Conservation (phyloP, 352 stramenopile genomes). For the Phytophthora constricta region DNA sequence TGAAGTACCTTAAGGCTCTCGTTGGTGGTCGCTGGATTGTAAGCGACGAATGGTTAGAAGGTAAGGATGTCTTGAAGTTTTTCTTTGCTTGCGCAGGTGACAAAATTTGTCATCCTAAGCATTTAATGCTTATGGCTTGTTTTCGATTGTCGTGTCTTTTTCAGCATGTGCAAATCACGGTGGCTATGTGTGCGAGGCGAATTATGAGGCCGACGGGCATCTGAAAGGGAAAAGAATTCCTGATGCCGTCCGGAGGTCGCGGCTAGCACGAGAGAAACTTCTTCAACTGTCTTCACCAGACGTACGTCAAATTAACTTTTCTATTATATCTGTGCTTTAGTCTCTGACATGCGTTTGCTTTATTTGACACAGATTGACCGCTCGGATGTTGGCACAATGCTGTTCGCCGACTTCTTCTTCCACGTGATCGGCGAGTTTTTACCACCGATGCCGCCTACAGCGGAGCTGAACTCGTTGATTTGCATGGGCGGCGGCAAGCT, state of each 20-base stretch:
- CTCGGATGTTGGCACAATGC: slow-evolving; percentile 56
- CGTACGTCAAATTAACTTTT: slow-evolving; percentile 30
- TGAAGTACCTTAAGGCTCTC: slow-evolving; percentile 89
- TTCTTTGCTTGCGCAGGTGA: neutral
- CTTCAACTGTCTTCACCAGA: slow-evolving; percentile 26
- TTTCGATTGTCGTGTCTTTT: slow-evolving; percentile 12
- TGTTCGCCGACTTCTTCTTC: slow-evolving; percentile 79
- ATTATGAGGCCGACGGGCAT: slow-evolving; percentile 68
- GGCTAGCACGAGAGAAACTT: slow-evolving; percentile 48
- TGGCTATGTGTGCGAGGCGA: slow-evolving; percentile 49
- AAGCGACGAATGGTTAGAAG: slow-evolving; percentile 81
- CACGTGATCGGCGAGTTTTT: slow-evolving; percentile 81
- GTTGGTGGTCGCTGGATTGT: slow-evolving; percentile 85
- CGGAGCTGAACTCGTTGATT: slow-evolving; percentile 74
- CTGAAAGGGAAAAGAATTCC: slow-evolving; percentile 59
- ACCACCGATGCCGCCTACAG: slow-evolving; percentile 70
- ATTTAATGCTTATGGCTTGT: no score
- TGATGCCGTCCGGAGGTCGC: slow-evolving; percentile 59
- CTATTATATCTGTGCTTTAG: neutral
- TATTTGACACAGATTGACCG: slow-evolving; percentile 25
- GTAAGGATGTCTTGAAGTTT: slow-evolving; percentile 25
- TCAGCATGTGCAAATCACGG: slow-evolving; percentile 51
- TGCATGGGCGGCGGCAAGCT: slow-evolving; percentile 68
- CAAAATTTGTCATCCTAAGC: neutral
- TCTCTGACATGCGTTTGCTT: slow-evolving; percentile 7